Evolutionary conservation across 1,284 basidiomycete genomes (phyloP), one percentile per base, ranked within the genome.

Genomic region (Puccinia hordei): DNA sequence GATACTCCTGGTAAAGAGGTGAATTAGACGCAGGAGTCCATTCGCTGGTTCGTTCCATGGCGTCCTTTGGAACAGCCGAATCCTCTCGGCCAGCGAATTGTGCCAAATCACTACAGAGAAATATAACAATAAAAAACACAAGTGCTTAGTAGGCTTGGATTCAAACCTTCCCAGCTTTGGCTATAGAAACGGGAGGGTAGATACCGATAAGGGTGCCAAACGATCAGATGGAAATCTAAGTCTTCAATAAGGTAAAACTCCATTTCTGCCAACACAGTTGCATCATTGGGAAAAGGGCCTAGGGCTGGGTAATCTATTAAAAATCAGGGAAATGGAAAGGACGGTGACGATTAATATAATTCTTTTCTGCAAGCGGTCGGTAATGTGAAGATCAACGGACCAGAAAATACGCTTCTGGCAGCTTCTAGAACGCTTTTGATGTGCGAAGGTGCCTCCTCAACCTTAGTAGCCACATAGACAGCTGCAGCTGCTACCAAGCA

Each of bases 181-280:
- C 46, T 49, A 19, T 55, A 24, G 91, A 82, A 91, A 92, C 17
- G 98, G 88, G 5, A 91, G 88, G 65, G 92, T 46, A 98, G 89
- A 0, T 41, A 79, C 63, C 93, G 90, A 86, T 98, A 99, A 0
- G 96, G 95, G 85, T 98, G 96, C 85, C 94, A 98, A 9, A 98
- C 89, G 72, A 92, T 90, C 57, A 98, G 88, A 86, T 98, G 94
- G 84, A 96, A 98, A 86, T 97, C 94, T 57, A 99, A 89, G 85
- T 99, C 96, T 84, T 94, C 94, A 27, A 99, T 90, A 17, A 99
- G 90, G 86, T 98, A 98, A 87, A 98, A 98, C 86, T 98, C 96
- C 95, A 98, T 98, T 86, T 98, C 95, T 5, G 95, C 96, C 6
- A 99, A 87, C 84, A 93, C 94, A n/a, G 91, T 90, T 83, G 94